Evolutionary conservation across 1,139 yeast genomes (phyloP).

Genomic region (Yamadazyma friedrichii): DNA sequence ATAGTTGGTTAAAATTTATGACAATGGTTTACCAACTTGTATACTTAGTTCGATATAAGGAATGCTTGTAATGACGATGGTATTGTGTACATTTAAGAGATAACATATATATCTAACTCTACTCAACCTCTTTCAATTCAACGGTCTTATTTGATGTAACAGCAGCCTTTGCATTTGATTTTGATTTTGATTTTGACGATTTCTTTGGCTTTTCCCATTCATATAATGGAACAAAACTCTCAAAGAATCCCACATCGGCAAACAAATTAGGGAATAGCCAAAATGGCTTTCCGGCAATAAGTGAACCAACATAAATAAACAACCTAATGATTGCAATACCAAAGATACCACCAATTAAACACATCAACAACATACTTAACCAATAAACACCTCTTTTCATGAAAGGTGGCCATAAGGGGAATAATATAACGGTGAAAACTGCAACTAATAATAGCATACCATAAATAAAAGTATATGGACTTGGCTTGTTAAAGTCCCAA

Average conservation of each 20-base stretch:
- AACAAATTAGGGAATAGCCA: slow-evolving; percentile 97
- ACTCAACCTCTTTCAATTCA: slow-evolving; percentile 49
- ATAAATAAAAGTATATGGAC: slow-evolving; percentile 61
- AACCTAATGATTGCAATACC: slow-evolving; percentile 77
- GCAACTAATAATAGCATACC: slow-evolving; percentile 64
- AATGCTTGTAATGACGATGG: too few relatives aligned
- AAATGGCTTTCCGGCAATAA: slow-evolving; percentile 65
- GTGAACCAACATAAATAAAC: slow-evolving; percentile 64
- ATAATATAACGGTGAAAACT: slow-evolving; percentile 75
- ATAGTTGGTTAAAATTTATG: too few relatives aligned
- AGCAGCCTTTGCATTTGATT: background rate
- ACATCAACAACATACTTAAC: slow-evolving; percentile 73
- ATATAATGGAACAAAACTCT: slow-evolving; percentile 85
- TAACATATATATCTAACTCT: slow-evolving; percentile 10
- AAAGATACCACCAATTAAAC: slow-evolving; percentile 73
- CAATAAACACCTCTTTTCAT: slow-evolving; percentile 94
- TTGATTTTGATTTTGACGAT: slow-evolving; percentile 19
- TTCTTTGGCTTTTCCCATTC: slow-evolving; percentile 71
- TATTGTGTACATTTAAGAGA: background rate
- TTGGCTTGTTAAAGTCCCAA: slow-evolving; percentile 84
- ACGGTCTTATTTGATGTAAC: slow-evolving; percentile 17
- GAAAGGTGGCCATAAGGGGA: slow-evolving; percentile 94
- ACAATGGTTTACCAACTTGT: too few relatives aligned
- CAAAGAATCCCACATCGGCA: slow-evolving; percentile 92
- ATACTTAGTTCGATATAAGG: too few relatives aligned